Base-by-base conservation (phyloP, 345 rosid species). In the Boechera divaricarpa region DNA sequence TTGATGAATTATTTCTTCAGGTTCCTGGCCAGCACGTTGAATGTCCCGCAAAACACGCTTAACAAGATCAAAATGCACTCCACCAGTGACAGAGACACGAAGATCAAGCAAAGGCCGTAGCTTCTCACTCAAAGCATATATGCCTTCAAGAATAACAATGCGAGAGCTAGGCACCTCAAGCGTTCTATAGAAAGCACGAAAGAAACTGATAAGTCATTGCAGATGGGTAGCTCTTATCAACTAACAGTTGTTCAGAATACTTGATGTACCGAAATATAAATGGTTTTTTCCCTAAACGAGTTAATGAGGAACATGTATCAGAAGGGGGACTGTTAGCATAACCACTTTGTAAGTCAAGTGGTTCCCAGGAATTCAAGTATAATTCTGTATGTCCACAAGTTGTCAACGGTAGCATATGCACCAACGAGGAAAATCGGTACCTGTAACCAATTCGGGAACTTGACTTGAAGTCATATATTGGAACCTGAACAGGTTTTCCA, bases 1-100 rank as follows among this genome's bases (percentile, higher is more conserved):
- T 82, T 95, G 99, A 76, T 92, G 99, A 78, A 95, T 95, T 21
- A 95, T 95, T 81, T 95, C 98, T 84, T 95, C 98, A 77, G 99
- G 99, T 82, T 91, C 99, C 82, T 92, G 98, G 73, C 88, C 97
- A 82, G 86, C 99, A 72, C 98, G 99, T 80, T 95, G 98, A 80
- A 95, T 95, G 78, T 95, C 99, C 36, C 97, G 85, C 74, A 95
- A 81, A 74, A 95, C 99, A 72, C 97, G 90, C 77, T 95, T 95
- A 74, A 95, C 99, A 72, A 95, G 96, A 83, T 95, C 99, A 80
- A 92, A 88, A 82, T 95, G 98, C 83, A 95, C 90, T 60, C 98
- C 98, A 66, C 98, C 99, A 26, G 98, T 95, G 69, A 95, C 87
- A 69, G 99, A 95, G 60, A 92, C 98, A 31, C 99, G 99, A 72